A percentile compares a stretch with the other conserved stretches of the same genome.
Conservation (phyloP, 2,329 filamentous ascomycete genomes). For the Raffaelea albimanens region DNA sequence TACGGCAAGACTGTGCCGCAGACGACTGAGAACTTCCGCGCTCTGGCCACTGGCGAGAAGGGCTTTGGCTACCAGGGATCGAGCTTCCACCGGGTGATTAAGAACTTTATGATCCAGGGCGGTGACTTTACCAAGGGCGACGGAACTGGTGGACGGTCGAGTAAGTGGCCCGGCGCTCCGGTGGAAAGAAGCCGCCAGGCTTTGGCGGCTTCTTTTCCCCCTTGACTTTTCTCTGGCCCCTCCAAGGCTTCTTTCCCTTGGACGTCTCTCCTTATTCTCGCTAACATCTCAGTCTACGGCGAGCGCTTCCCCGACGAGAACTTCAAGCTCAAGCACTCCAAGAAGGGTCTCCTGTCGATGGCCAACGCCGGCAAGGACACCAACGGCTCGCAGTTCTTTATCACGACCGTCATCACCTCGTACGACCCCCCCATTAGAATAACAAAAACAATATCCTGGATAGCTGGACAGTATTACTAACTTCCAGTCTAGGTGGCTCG, state of each 20-base stretch:
- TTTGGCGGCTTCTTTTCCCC: constrained; percentile 21
- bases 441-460: neutral
- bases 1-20: constrained; percentile 83
- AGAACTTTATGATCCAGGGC: constrained; percentile 86
- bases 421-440: constrained; percentile 30
- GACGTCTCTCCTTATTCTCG: too few relatives aligned
- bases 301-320: constrained; percentile 81
- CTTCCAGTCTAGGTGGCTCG: constrained; percentile 55
- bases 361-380: constrained; percentile 78
- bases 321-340: constrained; percentile 91
- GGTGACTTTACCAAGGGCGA: constrained; percentile 80
- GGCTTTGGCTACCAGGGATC: constrained; percentile 77
- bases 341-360: constrained; percentile 77
- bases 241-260: too few relatives aligned
- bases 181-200: too few relatives aligned
- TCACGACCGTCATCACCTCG: constrained; percentile 73
- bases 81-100: constrained; percentile 83
- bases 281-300: constrained; percentile 56
- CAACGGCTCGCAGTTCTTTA: constrained; percentile 87
- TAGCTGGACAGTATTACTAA: neutral
- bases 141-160: constrained; percentile 78
- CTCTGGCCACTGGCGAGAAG: constrained; percentile 77
- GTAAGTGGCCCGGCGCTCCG: constrained; percentile 26
- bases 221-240: neutral
- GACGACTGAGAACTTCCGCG: constrained; percentile 65